Base-by-base conservation (phyloP, 2,329 filamentous ascomycete genomes). In the Bipolaris cookei region DNA sequence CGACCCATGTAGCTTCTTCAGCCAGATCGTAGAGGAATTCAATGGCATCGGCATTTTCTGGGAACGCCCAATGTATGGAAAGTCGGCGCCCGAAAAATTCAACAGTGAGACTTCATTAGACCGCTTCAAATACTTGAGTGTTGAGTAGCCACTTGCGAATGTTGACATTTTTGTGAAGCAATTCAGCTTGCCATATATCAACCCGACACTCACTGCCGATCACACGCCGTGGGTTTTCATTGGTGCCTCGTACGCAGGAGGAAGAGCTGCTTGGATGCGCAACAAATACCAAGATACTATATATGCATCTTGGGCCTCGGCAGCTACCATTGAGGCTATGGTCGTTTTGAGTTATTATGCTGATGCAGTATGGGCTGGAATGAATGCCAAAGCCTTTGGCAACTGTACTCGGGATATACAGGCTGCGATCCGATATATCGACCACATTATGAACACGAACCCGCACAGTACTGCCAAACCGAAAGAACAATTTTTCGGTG, bases 331-430 rank as follows among this genome's bases (percentile, higher is more conserved):
- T 0, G 71, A 85, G 62, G 81, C 81, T 2, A 72, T 69, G 4
- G 63, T 80, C n/a, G 76, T 84, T 55, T 82, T 83, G 78, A 78
- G 77, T n/a, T 69, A 77, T 20, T 84, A 83, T 64, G 84, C 76
- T 50, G 81, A 84, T 20, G 79, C 82, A 35, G 67, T 84, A 2
- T 80, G 80, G 61, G 76, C 74, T 10, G 81, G 80, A 3, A 75
- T 84, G 71, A 74, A 78, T 4, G 61, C 55, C 2, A 69, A 75
- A 38, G 77, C 77, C 14, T 78, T 70, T 23, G 72, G 72, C 3
- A 83, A 83, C 65, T 85, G 83, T 68, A 78, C 80, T 11, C 72
- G 74, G 11, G 82, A 84, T 56, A 75, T 83, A 47, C 76, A 81
- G 14, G 79, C 80, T 4, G 81, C 80, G 3, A 72, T 83, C 35